These are phyloP conservation scores for Apiospora malaysiana DNA, from an alignment of 2,329 filamentous ascomycete genomes.

Conservation along the genomic window DNA sequence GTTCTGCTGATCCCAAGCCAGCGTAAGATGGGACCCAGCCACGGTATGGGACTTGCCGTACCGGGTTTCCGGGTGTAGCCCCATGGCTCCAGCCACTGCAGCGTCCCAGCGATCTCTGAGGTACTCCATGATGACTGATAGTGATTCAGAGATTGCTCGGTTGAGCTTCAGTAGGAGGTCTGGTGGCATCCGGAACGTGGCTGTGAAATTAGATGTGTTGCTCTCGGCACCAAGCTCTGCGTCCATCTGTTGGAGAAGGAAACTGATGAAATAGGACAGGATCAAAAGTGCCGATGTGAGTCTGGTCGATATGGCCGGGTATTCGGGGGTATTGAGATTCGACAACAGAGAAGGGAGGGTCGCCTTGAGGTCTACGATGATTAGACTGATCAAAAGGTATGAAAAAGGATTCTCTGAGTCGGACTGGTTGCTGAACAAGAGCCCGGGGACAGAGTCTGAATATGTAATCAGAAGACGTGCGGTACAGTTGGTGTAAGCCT, in stretches of 20 bases:
- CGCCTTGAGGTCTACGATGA: slow-evolving; percentile 69
- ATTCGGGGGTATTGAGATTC: slow-evolving; percentile 61
- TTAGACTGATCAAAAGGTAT: slow-evolving; percentile 67
- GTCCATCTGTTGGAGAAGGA: slow-evolving; percentile 61
- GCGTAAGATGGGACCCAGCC: slow-evolving; percentile 51
- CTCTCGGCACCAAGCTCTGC: slow-evolving; percentile 42
- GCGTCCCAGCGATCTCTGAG: slow-evolving; percentile 74
- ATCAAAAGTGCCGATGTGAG: slow-evolving; percentile 67
- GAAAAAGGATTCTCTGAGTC: slow-evolving; percentile 59
- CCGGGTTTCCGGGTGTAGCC: slow-evolving; percentile 64
- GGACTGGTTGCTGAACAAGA: slow-evolving; percentile 58
- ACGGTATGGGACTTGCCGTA: slow-evolving; percentile 48
- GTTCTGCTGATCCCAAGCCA: slow-evolving; percentile 65
- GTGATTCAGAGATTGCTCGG: slow-evolving; percentile 65
- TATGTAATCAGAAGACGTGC: slow-evolving; percentile 64
- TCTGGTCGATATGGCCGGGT: slow-evolving; percentile 56
- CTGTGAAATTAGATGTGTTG: slow-evolving; percentile 25
- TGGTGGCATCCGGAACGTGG: slow-evolving; percentile 55
- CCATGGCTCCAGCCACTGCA: slow-evolving; percentile 65
- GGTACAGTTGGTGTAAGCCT: slow-evolving; percentile 64
- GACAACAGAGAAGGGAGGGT: slow-evolving; percentile 65
- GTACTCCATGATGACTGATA: slow-evolving; percentile 68
- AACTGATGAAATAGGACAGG: slow-evolving; percentile 65
- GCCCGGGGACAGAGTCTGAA: slow-evolving; percentile 48
- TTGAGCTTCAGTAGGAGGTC: slow-evolving; percentile 67